Evolutionary conservation across 2,329 filamentous ascomycete genomes (phyloP).

Genomic region (Colletotrichum tofieldiae): DNA sequence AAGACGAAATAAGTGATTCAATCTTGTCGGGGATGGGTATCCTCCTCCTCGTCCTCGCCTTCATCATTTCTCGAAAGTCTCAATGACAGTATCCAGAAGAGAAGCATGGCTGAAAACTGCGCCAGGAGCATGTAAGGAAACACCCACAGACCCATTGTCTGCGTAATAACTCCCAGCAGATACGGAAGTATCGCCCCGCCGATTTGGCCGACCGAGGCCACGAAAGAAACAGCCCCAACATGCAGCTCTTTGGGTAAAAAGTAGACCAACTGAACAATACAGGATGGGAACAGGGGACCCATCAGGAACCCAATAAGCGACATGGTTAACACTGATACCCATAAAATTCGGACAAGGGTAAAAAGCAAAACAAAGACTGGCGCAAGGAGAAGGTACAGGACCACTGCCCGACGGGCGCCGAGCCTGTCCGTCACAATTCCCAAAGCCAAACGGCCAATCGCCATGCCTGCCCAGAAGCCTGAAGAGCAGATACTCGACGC

Average conservation of each 20-base stretch:
- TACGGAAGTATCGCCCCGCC: conserved; percentile 61
- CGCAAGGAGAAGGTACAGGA: conserved; percentile 14
- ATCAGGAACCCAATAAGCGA: conserved; percentile 39
- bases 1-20: neutral
- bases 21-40: neutral
- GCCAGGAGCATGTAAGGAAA: conserved; percentile 52
- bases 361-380: conserved; percentile 25
- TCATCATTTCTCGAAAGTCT: conserved; percentile 3
- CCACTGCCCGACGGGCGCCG: conserved; percentile 45
- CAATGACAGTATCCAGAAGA: conserved; percentile 38
- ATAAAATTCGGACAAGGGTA: conserved; percentile 3
- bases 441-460: conserved; percentile 54
- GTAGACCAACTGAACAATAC: conserved; percentile 25
- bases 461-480: conserved; percentile 62
- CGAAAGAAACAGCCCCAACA: conserved; percentile 60
- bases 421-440: conserved; percentile 52
- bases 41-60: neutral
- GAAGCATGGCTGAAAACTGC: conserved; percentile 43
- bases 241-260: conserved; percentile 51
- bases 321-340: conserved; percentile 32
- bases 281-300: conserved; percentile 41
- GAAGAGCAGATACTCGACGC: conserved; percentile 59
- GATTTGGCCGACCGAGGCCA: conserved; percentile 60
- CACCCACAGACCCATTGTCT: conserved; percentile 55
- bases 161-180: conserved; percentile 57